Evolutionary conservation across 805 yeast species (phyloP), one percentile per base, ranked within the genome.

Genomic region (Lipomyces starkeyi): DNA sequence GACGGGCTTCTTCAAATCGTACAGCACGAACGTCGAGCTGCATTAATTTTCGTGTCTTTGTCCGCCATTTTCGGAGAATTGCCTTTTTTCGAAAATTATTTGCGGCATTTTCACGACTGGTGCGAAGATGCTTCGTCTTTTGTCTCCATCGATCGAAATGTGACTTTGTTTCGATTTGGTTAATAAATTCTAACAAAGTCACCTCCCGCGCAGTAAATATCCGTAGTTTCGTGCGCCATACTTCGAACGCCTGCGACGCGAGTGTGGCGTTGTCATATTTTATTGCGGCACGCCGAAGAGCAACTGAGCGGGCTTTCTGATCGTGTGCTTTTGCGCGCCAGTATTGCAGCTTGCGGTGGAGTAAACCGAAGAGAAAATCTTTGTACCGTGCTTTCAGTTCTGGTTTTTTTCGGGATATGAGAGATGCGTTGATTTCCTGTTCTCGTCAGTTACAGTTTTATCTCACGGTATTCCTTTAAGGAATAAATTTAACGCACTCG

Each of bases 191-290:
- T 9, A 9, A n/a, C n/a, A 60, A 27, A 7, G 29, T 27, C 11
- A 17, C 11, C 29, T 65, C 65, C 14, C 63, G 67, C 8, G 59
- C 37, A 3, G 11, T 14, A 14, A 40, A 53, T 11, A 57, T 37
- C n/a, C 49, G 60, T 5, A 62, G 25, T 52, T 62, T 65, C 4
- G 55, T 43, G 6, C 61, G 57, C 71, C 71, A 68, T n/a, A 60
- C 35, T 32, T 60, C 63, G 20, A 68, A 58, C 8, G 69, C 65
- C 20, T 66, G 69, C 2, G 65, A 47, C 25, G 37, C 29, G 9
- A 66, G 59, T 3, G 65, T 49, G 8, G 67, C 43, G 20, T 61
- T 63, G 43, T 67, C 70, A 32, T 63, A 67, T 53, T 67, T 67
- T 20, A 63, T 27, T 3, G 70, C 70, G 1, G 60, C 64, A 6